phyloP scores from a whole-genome alignment of 2,329 filamentous ascomycete genomes.

The Colletotrichum camelliae region DNA sequence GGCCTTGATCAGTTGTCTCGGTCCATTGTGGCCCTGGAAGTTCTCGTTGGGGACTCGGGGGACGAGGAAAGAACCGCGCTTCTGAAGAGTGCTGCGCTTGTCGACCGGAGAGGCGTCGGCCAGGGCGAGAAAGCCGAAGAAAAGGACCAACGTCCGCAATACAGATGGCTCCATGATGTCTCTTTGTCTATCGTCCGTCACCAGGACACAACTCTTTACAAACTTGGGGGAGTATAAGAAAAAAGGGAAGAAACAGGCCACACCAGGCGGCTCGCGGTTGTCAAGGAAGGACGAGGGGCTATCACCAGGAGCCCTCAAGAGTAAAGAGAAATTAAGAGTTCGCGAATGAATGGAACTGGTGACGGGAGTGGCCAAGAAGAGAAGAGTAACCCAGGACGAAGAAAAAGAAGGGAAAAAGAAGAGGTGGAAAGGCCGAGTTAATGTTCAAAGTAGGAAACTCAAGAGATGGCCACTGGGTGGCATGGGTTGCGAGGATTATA shows the following conservation, averaged over 20 bases:
- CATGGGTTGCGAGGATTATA: slow-evolving; percentile 10
- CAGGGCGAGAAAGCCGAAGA: slow-evolving; percentile 25
- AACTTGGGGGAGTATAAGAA: background rate
- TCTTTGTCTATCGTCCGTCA: slow-evolving; percentile 6
- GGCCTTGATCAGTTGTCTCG: slow-evolving; percentile 66
- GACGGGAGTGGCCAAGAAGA: slow-evolving; percentile 4
- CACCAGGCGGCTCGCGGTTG: slow-evolving; percentile 15
- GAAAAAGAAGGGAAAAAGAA: background rate
- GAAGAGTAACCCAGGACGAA: background rate
- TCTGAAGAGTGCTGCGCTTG: slow-evolving; percentile 39
- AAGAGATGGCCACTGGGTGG: background rate
- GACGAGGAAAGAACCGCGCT: slow-evolving; percentile 61
- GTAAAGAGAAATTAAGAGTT: background rate
- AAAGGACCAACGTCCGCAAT: slow-evolving; percentile 15
- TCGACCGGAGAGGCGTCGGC: slow-evolving; percentile 26
- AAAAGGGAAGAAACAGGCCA: slow-evolving; percentile 7
- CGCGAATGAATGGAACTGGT: slow-evolving; percentile 6
- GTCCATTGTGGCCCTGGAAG: slow-evolving; percentile 62
- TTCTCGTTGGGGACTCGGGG: slow-evolving; percentile 60
- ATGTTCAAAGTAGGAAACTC: slow-evolving; percentile 17
- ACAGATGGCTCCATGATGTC: slow-evolving; percentile 13
- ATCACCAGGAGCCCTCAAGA: slow-evolving; percentile 17
- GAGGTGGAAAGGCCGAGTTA: background rate
- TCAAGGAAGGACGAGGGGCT: slow-evolving; percentile 14
- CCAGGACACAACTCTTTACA: background rate